Conservation (phyloP, 768 basidiomycete species). For the Lactarius akahatsu region DNA sequence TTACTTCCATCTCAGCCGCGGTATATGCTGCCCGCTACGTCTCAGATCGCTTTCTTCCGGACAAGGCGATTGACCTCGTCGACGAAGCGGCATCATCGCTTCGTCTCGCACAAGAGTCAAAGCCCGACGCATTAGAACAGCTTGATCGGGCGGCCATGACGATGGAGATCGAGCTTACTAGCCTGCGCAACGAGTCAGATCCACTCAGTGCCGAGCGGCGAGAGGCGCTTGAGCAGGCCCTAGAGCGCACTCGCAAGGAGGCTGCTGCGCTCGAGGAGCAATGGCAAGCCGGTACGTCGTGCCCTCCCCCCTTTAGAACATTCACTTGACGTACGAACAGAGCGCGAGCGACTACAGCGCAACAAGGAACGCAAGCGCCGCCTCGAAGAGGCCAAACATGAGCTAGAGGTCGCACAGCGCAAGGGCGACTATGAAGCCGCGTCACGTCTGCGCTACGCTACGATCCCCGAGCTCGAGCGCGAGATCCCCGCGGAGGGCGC, state of each 20-base stretch:
- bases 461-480: conserved; percentile 76
- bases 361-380: conserved; percentile 62
- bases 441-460: conserved; percentile 77
- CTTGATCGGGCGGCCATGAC: conserved; percentile 84
- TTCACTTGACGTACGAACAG: conserved; percentile 37
- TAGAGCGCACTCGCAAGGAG: conserved; percentile 60
- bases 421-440: conserved; percentile 86
- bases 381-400: conserved; percentile 80
- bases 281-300: conserved; percentile 67
- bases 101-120: conserved; percentile 83
- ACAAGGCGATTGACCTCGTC: conserved; percentile 89
- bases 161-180: conserved; percentile 86
- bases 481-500: conserved; percentile 57
- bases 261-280: conserved; percentile 59
- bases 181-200: conserved; percentile 84
- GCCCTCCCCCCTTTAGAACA: background rate
- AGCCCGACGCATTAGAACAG: conserved; percentile 80
- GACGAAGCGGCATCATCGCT: conserved; percentile 91
- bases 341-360: conserved; percentile 64
- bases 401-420: conserved; percentile 85
- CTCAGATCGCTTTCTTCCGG: conserved; percentile 83
- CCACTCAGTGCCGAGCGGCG: conserved; percentile 77
- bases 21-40: conserved; percentile 84
- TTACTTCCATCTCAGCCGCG: conserved; percentile 52
- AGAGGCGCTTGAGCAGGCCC: conserved; percentile 60